Base-by-base conservation (phyloP, 1,284 basidiomycete species). In the Gymnopus androsaceus region DNA sequence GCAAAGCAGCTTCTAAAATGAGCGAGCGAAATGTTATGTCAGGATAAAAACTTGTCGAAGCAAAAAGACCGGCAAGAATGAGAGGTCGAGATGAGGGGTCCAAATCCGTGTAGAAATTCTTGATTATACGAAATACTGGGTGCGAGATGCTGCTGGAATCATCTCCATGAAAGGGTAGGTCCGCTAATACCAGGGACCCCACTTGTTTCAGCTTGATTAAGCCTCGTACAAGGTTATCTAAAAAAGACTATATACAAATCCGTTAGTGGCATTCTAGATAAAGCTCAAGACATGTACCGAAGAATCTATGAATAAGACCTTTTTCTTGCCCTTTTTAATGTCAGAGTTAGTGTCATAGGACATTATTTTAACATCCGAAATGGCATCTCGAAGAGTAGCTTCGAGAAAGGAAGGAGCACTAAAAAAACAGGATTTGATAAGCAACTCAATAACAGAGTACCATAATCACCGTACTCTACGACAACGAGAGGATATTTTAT, bases 41-140 rank as follows among this genome's bases (percentile, higher is more conserved):
- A 44, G 69, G 62, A 41, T 62, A 63, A 14, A 59, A 55, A 40
- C 72, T 70, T 36, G 68, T 40, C 25, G 71, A 61, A 30, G 71
- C 67, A 17, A 66, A 66, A 40, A 73, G 68, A 44, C 78, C 61
- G 8, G 74, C 76, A 53, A 84, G 71, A 27, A 84, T 65, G 27
- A 70, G 75, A 14, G 82, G 81, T 31, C 71, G 71, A 15, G 64
- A 65, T 42, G 30, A 50, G 15, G 64, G 57, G 54, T 72, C 70
- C 15, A 72, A 67, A 36, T 71, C 63, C 46, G 67, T 69, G 64
- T 78, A 81, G 58, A 77, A 78, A 55, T 78, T 71, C 31, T 70
- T 67, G 71, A 81, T 75, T 38, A 80, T 62, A 56, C 74, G 72
- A 40, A 73, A 65, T 42, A 82, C 67, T 12, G 77, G 59, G 67